A percentile compares a stretch with the other conserved stretches of the same genome.
phyloP scores from a whole-genome alignment of 2,329 filamentous ascomycete species.

The Drechmeria coniospora region DNA sequence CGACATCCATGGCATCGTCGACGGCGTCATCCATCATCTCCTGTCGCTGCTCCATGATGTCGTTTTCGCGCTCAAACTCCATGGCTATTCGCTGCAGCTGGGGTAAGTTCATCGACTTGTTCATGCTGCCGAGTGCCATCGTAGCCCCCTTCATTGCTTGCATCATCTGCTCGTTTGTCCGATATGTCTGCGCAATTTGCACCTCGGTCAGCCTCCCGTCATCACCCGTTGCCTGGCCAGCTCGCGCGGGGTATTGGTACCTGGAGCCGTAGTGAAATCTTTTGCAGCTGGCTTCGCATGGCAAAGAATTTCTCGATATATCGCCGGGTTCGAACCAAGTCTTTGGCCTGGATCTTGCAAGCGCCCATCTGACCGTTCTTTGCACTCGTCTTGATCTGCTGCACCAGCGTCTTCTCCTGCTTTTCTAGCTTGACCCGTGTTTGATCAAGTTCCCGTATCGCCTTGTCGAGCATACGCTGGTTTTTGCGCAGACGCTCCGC shows the following conservation, averaged over 20 bases:
- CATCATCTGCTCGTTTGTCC: constrained; percentile 99
- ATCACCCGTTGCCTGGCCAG: background rate
- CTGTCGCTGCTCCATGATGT: constrained; percentile 97
- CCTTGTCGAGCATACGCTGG: constrained; percentile 92
- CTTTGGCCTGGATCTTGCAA: constrained; percentile 95
- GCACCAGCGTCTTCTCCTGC: constrained; percentile 92
- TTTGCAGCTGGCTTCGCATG: constrained; percentile 94
- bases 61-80: constrained; percentile 98
- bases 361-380: constrained; percentile 98
- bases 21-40: constrained; percentile 99
- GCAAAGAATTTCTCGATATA: constrained; percentile 98
- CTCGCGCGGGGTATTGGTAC: constrained; percentile 26
- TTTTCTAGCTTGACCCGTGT: constrained; percentile 93
- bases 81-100: constrained; percentile 91
- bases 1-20: constrained; percentile 85
- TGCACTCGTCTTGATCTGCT: constrained; percentile 94
- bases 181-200: constrained; percentile 53
- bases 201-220: constrained; percentile 5
- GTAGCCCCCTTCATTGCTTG: constrained; percentile 98
- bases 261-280: constrained; percentile 88
- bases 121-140: constrained; percentile 87
- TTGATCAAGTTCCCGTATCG: constrained; percentile 87
- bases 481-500: constrained; percentile 85
- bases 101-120: constrained; percentile 91
- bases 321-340: constrained; percentile 79